A percentile compares a stretch with the other conserved stretches of the same genome.
Conservation (phyloP, 2,329 filamentous ascomycete species). For the Thielaviopsis populi region DNA sequence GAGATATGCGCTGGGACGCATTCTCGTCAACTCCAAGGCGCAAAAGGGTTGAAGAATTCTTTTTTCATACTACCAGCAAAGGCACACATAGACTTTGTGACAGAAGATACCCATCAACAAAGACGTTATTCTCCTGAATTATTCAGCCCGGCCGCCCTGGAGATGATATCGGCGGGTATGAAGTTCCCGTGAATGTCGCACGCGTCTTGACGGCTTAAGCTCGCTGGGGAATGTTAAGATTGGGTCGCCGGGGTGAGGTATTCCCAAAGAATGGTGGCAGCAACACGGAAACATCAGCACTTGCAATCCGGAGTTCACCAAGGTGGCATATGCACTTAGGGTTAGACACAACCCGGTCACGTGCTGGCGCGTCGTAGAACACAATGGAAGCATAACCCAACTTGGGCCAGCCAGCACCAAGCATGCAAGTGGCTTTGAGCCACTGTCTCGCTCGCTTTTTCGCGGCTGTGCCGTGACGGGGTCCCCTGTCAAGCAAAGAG, state of each 20-base stretch:
- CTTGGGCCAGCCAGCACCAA: background rate
- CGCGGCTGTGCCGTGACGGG: slow-evolving; percentile 2
- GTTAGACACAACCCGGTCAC: slow-evolving; percentile 1
- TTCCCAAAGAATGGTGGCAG: too few relatives aligned
- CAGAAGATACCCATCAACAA: slow-evolving; percentile 13
- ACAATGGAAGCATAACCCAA: slow-evolving; percentile 4
- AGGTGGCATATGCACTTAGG: background rate
- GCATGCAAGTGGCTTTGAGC: background rate
- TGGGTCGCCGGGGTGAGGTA: too few relatives aligned
- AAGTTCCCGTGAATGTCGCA: background rate
- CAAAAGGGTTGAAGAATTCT: background rate
- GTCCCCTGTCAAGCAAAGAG: background rate
- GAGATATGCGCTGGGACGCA: background rate
- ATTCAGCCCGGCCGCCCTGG: too few relatives aligned
- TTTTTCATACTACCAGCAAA: background rate
- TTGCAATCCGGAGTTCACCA: background rate
- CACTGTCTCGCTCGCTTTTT: slow-evolving; percentile 3
- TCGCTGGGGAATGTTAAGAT: too few relatives aligned
- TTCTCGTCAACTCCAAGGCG: background rate
- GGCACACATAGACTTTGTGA: background rate
- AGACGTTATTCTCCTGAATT: background rate
- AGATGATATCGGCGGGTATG: too few relatives aligned
- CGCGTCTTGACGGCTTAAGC: too few relatives aligned
- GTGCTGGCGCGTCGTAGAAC: slow-evolving; percentile 12
- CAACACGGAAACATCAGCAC: too few relatives aligned